Evolutionary conservation across 1,284 basidiomycete genomes (phyloP), one percentile per base, ranked within the genome.

Genomic region (Ganoderma lingzhi): DNA sequence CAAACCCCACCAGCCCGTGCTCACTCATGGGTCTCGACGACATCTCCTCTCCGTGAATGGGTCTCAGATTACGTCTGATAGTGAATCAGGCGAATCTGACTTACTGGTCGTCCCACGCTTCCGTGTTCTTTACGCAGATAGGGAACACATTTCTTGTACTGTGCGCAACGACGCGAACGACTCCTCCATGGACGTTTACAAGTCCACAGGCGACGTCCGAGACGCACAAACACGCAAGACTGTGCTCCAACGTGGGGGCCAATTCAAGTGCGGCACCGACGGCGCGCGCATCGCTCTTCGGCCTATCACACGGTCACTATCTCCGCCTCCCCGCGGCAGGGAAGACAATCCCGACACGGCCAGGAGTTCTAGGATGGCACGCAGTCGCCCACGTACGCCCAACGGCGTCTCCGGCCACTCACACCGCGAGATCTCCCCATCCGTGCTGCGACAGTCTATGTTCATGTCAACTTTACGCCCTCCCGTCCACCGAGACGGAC

Each of bases 21-120:
- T 78, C 39, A 74, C 78, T 30, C 73, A 75, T 6, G 70, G 69
- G 19, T 71, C 67, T 17, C 70, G 63, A 9, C 48, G 66, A n/a
- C 68, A 71, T 45, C 60, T 64, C 23, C 71, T 73, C 17, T 75
- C 77, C 1, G 72, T 74, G 12, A 69, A 74, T 19, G 60, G 56
- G 30, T 72, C 71, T 19, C 73, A 67, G 44, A 60, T 63, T 35
- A 63, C 63, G 17, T 74, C 77, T 39, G 84, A 84, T 41, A 72
- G 75, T 35, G 81, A 83, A 48, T 69, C 70, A 28, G 30, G 53
- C 56, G 84, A 84, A 67, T 77, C 81, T 9, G 83, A 85, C 39
- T 84, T 87, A 12, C 80, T 92, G 63, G 79, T 86, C 42, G 76
- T 93, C 19, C 92, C 93, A 1, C 84, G 85, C n/a, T 92, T 93